phyloP scores from a whole-genome alignment of 2,329 filamentous ascomycete species.

The Endocalyx cinctus region DNA sequence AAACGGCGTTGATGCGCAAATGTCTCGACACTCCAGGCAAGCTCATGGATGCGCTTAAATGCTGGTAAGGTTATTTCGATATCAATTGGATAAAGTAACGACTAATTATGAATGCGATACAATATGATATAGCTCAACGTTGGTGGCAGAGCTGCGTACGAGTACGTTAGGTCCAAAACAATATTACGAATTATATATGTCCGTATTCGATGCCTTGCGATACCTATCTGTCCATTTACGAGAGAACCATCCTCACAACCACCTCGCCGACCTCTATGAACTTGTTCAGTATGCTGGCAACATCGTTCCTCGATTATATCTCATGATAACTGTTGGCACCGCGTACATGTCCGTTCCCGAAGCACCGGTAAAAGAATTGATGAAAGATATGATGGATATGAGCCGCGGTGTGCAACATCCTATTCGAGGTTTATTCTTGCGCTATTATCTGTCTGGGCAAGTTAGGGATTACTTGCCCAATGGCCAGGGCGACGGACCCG shows the following conservation, averaged over 20 bases:
- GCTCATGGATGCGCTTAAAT: conserved; percentile 99
- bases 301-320: conserved; percentile 90
- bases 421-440: conserved; percentile 87
- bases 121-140: conserved; percentile 71
- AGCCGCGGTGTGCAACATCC: conserved; percentile 96
- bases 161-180: conserved; percentile 98
- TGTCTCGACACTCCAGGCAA: conserved; percentile 96
- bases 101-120: not conserved
- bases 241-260: conserved; percentile 96
- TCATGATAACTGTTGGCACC: conserved; percentile 98
- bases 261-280: conserved; percentile 96
- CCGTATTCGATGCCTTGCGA: conserved; percentile 94
- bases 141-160: conserved; percentile 96
- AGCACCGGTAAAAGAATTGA: conserved; percentile 97
- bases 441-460: conserved; percentile 95
- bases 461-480: conserved; percentile 83
- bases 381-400: conserved; percentile 99
- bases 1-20: conserved; percentile 95
- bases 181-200: conserved; percentile 99
- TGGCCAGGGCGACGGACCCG: conserved; percentile 80
- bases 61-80: conserved; percentile 67
- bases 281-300: conserved; percentile 98
- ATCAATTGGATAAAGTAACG: no score
- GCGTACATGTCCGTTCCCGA: conserved; percentile 99
- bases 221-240: conserved; percentile 94